phyloP scores from a whole-genome alignment of 2,329 filamentous ascomycete species.

The Periconia macrospinosa region DNA sequence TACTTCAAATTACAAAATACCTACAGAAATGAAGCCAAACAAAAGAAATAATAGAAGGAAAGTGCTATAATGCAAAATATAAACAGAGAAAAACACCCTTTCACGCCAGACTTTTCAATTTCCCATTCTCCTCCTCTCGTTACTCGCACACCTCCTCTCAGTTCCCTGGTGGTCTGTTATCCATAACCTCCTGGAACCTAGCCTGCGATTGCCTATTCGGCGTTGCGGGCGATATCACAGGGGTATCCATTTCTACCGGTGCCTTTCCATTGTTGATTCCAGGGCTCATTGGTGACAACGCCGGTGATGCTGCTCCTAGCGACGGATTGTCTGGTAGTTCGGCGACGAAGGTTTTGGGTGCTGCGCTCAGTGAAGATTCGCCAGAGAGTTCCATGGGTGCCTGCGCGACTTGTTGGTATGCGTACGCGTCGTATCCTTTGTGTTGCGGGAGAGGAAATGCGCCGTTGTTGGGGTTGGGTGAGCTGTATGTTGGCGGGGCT shows the following conservation, averaged over 20 bases:
- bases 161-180: neutral
- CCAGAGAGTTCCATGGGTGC: conserved; percentile 21
- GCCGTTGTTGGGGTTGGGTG: conserved; percentile 17
- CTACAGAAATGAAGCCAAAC: too few species aligned
- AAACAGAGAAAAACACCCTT: too few species aligned
- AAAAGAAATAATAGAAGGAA: too few species aligned
- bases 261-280: conserved; percentile 4
- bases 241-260: conserved; percentile 21
- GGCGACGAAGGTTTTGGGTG: conserved; percentile 1
- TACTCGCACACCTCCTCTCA: neutral
- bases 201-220: neutral
- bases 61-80: too few species aligned
- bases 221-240: conserved; percentile 13
- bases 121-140: too few species aligned
- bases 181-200: neutral
- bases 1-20: too few species aligned
- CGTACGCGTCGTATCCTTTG: conserved; percentile 18
- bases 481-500: conserved; percentile 30
- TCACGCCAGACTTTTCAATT: too few species aligned
- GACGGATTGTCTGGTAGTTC: conserved; percentile 6
- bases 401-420: conserved; percentile 10
- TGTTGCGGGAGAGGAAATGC: conserved; percentile 13
- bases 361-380: neutral
- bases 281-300: conserved; percentile 25
- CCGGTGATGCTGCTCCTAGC: neutral